These are phyloP conservation scores for Novakomyces olei DNA, from an alignment of 805 yeast genomes.

Conservation along the genomic window DNA sequence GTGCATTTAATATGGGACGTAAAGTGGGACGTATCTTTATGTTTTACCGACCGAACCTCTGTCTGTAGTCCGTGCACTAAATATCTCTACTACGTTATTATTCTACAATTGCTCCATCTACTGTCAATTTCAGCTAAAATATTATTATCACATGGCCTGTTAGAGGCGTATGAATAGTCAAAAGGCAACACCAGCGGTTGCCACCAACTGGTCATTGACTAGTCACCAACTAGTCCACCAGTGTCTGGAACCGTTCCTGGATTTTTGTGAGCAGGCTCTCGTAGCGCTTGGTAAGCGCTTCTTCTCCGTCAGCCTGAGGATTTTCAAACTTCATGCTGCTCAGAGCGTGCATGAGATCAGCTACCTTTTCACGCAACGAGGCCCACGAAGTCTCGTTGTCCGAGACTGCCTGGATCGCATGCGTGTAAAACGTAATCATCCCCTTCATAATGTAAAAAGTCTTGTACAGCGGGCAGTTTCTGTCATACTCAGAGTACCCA, in stretches of 20 bases:
- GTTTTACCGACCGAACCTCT: too few species aligned
- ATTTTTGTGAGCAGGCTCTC: slow-evolving; percentile 51
- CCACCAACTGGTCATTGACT: too few species aligned
- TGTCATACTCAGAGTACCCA: slow-evolving; percentile 95
- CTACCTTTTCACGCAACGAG: slow-evolving; percentile 68
- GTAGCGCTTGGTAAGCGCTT: slow-evolving; percentile 53
- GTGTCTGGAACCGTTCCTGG: slow-evolving; percentile 84
- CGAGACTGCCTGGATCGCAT: slow-evolving; percentile 91
- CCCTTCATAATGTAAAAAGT: slow-evolving; percentile 96
- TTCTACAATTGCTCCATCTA: too few species aligned
- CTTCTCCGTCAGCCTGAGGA: slow-evolving; percentile 67
- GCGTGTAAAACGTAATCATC: slow-evolving; percentile 76
- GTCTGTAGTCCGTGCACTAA: too few species aligned
- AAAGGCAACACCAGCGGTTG: too few species aligned
- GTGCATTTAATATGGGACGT: too few species aligned
- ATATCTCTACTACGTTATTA: too few species aligned
- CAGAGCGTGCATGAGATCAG: slow-evolving; percentile 80
- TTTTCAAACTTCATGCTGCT: slow-evolving; percentile 89
- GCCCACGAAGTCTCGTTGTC: slow-evolving; percentile 50
- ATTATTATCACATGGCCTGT: too few species aligned
- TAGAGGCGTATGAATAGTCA: too few species aligned
- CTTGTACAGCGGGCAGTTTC: slow-evolving; percentile 99
- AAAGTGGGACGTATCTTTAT: too few species aligned
- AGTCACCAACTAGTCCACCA: slow-evolving; percentile 43
- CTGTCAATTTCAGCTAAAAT: too few species aligned